These are phyloP conservation scores for Favolaschia claudopus DNA, from an alignment of 768 basidiomycete species.

Conservation along the genomic window DNA sequence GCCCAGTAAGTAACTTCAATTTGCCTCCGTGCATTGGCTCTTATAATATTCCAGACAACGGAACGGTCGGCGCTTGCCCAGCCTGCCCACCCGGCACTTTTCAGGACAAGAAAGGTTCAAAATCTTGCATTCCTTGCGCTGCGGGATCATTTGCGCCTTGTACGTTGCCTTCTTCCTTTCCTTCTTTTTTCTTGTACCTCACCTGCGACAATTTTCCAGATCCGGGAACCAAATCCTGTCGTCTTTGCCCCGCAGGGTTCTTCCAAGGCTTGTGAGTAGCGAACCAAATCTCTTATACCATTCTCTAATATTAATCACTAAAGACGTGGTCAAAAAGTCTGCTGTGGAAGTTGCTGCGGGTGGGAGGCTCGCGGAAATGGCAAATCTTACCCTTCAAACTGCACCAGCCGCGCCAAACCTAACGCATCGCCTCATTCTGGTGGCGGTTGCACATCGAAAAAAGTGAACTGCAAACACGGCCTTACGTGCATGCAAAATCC, in stretches of 20 bases:
- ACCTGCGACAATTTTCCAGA: neutral
- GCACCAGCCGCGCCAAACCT: constrained; percentile 11
- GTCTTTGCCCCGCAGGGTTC: constrained; percentile 2
- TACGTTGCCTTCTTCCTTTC: constrained; percentile 4
- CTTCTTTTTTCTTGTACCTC: neutral
- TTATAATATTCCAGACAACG: too few relatives aligned
- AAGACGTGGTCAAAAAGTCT: constrained; percentile 1
- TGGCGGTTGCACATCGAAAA: constrained; percentile 7
- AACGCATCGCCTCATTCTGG: neutral
- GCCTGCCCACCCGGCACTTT: neutral
- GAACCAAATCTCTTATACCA: too few relatives aligned
- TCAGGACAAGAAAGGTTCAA: neutral
- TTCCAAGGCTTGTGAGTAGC: constrained; percentile 6
- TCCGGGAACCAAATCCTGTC: neutral
- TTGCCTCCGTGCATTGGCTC: too few relatives aligned
- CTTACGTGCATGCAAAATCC: constrained; percentile 2
- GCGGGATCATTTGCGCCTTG: too few relatives aligned
- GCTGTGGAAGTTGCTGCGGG: constrained; percentile 17
- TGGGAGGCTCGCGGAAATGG: constrained; percentile 1
- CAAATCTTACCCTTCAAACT: constrained; percentile 12
- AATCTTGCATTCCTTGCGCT: neutral
- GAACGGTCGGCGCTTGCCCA: neutral
- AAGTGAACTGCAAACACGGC: neutral
- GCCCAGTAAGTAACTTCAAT: too few relatives aligned
- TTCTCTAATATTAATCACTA: neutral